phyloP scores from a whole-genome alignment of 75 land plant genomes.

The Picea sitchensis region DNA sequence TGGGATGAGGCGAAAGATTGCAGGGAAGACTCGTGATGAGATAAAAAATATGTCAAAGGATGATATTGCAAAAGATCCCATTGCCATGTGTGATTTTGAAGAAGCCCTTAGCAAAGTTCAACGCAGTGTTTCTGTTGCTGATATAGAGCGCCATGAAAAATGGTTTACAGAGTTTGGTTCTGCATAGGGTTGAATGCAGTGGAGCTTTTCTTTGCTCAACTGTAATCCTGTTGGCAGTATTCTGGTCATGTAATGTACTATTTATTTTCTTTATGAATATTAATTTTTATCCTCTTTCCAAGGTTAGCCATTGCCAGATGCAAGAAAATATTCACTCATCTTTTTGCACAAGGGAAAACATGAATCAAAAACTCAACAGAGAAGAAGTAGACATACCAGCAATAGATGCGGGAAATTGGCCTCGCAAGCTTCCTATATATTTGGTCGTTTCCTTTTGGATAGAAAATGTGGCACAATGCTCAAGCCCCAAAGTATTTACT shows the following conservation, averaged over 20 bases:
- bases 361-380: background rate
- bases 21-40: constrained; percentile 96
- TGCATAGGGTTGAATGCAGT: constrained; percentile 30
- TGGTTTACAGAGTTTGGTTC: constrained; percentile 97
- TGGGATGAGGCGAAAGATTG: constrained; percentile 97
- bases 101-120: constrained; percentile 91
- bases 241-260: constrained; percentile 7
- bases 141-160: constrained; percentile 92
- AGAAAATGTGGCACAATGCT: background rate
- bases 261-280: constrained; percentile 8
- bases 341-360: background rate
- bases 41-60: constrained; percentile 97
- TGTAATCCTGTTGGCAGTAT: background rate
- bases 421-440: background rate
- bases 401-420: background rate
- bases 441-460: background rate
- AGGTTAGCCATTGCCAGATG: background rate
- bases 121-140: constrained; percentile 75
- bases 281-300: background rate
- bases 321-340: background rate
- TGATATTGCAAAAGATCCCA: constrained; percentile 87
- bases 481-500: background rate
- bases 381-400: background rate
- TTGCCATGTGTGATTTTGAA: constrained; percentile 96
- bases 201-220: background rate